These are phyloP conservation scores for Aspergillus chevalieri DNA, from an alignment of 2,329 filamentous ascomycete genomes.

Conservation along the genomic window DNA sequence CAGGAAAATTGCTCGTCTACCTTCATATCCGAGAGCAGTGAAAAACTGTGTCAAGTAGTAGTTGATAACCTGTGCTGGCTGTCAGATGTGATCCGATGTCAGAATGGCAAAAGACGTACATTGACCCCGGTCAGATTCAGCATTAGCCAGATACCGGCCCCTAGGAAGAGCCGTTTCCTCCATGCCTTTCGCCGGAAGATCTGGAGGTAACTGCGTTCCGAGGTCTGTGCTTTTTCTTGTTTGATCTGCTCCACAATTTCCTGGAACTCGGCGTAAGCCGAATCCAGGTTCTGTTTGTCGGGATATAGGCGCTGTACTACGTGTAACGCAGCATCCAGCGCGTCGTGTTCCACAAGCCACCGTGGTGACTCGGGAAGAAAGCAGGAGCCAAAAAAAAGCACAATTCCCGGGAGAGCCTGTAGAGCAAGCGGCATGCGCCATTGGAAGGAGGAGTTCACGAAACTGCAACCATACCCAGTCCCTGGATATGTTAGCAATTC, in stretches of 20 bases:
- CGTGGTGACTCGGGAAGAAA: constrained; percentile 32
- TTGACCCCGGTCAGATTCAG: background rate
- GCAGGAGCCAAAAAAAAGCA: constrained; percentile 28
- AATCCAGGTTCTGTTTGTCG: constrained; percentile 51
- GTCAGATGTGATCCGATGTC: constrained; percentile 60
- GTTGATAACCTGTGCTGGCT: constrained; percentile 46
- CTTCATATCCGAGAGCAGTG: constrained; percentile 49
- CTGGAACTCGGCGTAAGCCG: constrained; percentile 41
- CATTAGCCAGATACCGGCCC: background rate
- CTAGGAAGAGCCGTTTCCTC: constrained; percentile 25
- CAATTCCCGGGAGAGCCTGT: constrained; percentile 36
- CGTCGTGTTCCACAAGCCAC: constrained; percentile 37
- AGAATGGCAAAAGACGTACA: constrained; percentile 40
- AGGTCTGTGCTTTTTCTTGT: constrained; percentile 48
- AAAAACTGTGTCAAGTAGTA: constrained; percentile 40
- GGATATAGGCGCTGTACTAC: constrained; percentile 51
- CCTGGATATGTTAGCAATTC: background rate
- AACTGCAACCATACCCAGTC: background rate
- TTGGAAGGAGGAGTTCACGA: constrained; percentile 17
- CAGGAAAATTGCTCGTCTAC: constrained; percentile 48
- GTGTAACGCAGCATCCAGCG: constrained; percentile 43
- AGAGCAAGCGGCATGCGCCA: constrained; percentile 32
- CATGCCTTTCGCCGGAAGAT: constrained; percentile 54
- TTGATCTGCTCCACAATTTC: constrained; percentile 46
- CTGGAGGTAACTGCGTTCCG: constrained; percentile 35